Base-by-base conservation (phyloP, 1,284 basidiomycete species). In the Leccinum pachyderme region DNA sequence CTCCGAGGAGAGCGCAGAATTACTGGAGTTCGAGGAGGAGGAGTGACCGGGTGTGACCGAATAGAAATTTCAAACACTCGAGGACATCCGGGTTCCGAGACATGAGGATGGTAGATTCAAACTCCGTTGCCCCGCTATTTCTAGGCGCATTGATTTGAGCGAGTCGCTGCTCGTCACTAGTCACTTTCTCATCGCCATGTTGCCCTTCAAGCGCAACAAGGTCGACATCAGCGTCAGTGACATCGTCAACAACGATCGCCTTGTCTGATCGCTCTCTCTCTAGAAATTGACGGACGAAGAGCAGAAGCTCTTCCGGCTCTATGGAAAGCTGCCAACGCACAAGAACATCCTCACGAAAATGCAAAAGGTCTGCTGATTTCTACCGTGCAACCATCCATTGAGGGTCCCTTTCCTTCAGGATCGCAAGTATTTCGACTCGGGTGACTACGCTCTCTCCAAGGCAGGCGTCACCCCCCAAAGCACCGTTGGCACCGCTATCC, bases 401-500 rank as follows among this genome's bases (percentile, higher is more conserved):
- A 58, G 43, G 51, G 27, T 51, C 51, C 43, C 35, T 45, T 27
- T 32, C n/a, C 47, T 51, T 22, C 66, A 97, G 93, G 95, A 97
- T 73, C 91, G 95, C 68, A 97, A 97, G 74, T 98, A 93, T 78
- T 98, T 98, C 73, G 95, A 98, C 75, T 98, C 95, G 57, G 95
- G 95, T 59, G 95, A 98, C 73, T 98, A 98, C 70, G 94, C 94
- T 51, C 81, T 98, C 64, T 95, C 93, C 53, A 97, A 98, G 74
- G 95, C 95, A 4, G 95, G 95, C 32, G 90, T 92, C 41, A 84
- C 89, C 24, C 88, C 93, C 47, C 90, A 93, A 71, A 92, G 83
- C 69, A 83, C 86, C 13, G 92, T 96, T 49, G 95, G 95, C 43
- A 97, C 93, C 28, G 90, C 93, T 47, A 97, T 97, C 63, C 95